These are phyloP conservation scores for Podospora pseudopauciseta DNA, from an alignment of 495 filamentous ascomycete species.

Conservation along the genomic window DNA sequence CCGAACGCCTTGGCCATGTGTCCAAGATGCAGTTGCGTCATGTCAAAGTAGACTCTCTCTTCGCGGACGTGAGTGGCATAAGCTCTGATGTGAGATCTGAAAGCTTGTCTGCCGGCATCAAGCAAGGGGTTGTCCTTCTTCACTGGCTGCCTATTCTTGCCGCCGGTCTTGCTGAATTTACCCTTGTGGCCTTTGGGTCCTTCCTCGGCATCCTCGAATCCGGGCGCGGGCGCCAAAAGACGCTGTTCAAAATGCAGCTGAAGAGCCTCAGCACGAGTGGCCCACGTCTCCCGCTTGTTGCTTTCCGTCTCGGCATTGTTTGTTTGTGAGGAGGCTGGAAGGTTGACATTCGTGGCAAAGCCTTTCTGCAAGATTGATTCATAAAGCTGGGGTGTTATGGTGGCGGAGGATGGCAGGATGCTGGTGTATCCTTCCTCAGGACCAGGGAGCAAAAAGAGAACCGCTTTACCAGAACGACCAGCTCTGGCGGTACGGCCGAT, in stretches of 20 bases:
- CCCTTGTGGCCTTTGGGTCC: conserved; percentile 16
- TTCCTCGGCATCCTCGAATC: conserved; percentile 13
- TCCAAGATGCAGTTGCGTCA: conserved; percentile 82
- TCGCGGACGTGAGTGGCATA: conserved; percentile 88
- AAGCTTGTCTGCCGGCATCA: conserved; percentile 73
- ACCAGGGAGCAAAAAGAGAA: conserved; percentile 86
- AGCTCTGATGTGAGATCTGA: conserved; percentile 86
- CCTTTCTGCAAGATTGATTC: conserved; percentile 55
- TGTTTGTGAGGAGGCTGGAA: conserved; percentile 26
- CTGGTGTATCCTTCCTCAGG: conserved; percentile 85
- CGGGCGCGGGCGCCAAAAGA: conserved; percentile 31
- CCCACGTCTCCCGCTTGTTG: conserved; percentile 38
- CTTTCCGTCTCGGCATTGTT: conserved; percentile 5
- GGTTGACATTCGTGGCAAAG: conserved; percentile 41
- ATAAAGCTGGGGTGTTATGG: conserved; percentile 38
- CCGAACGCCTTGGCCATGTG: conserved; percentile 93
- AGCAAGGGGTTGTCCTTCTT: conserved; percentile 42
- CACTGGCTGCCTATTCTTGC: conserved; percentile 1
- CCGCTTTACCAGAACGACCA: conserved; percentile 79
- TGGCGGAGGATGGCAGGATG: conserved; percentile 52
- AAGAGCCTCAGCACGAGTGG: conserved; percentile 44
- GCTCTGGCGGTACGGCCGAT: conserved; percentile 93
- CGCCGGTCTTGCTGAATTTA: conserved; percentile 23
- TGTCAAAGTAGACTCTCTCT: conserved; percentile 82
- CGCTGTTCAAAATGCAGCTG: conserved; percentile 50